Conservation (phyloP, 73 alveolate species). For the Paramecium caudatum region DNA sequence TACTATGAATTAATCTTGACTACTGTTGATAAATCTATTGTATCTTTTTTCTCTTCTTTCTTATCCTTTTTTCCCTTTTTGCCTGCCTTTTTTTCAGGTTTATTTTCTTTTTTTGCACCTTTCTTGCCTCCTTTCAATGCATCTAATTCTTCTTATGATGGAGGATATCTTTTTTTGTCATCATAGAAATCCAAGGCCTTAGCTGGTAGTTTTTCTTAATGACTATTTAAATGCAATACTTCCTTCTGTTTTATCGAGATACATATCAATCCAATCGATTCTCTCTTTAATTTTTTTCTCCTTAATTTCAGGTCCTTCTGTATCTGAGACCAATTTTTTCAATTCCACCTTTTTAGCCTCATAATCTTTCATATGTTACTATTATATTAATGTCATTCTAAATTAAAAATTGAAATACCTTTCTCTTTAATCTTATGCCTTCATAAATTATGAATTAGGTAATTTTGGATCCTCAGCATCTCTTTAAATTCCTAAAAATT, state of each 20-base stretch:
- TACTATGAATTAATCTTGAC: slow-evolving; percentile 59
- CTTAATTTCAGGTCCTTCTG: slow-evolving; percentile 92
- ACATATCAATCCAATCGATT: slow-evolving; percentile 88
- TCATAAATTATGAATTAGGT: slow-evolving; percentile 75
- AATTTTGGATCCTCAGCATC: slow-evolving; percentile 78
- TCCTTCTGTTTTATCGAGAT: slow-evolving; percentile 80
- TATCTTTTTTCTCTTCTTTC: slow-evolving; percentile 77
- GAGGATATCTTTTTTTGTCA: slow-evolving; percentile 68
- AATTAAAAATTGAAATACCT: slow-evolving; percentile 33
- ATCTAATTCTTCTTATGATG: slow-evolving; percentile 81
- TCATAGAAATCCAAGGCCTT: slow-evolving; percentile 69
- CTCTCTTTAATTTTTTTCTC: slow-evolving; percentile 90
- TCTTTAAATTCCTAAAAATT: slow-evolving; percentile 88
- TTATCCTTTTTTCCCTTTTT: slow-evolving; percentile 83
- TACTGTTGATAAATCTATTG: neutral
- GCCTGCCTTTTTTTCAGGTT: slow-evolving; percentile 83
- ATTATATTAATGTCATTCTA: slow-evolving; percentile 69
- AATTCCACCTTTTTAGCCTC: slow-evolving; percentile 83
- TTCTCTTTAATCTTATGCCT: slow-evolving; percentile 81
- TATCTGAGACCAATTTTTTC: slow-evolving; percentile 83
- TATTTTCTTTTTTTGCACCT: slow-evolving; percentile 87
- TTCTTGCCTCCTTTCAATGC: slow-evolving; percentile 89
- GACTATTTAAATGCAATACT: neutral
- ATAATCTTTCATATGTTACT: slow-evolving; percentile 79
- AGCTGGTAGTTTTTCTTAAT: slow-evolving; percentile 65